These are phyloP conservation scores for Glycyrrhiza uralensis DNA, from an alignment of 306 rosid species.

Conservation along the genomic window DNA sequence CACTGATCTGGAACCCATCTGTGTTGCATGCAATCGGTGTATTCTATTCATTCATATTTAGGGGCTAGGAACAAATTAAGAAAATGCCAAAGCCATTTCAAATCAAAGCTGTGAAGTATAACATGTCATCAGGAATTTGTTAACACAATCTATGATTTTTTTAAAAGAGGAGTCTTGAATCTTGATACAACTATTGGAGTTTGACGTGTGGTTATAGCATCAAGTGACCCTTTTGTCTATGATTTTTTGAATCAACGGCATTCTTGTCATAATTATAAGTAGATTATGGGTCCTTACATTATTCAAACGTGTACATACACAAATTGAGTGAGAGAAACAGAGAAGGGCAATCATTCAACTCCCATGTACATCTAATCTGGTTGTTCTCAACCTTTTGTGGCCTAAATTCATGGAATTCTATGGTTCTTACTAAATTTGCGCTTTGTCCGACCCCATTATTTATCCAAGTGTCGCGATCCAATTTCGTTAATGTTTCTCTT, in stretches of 20 bases:
- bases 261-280: too few relatives aligned
- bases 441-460: constrained; percentile 12
- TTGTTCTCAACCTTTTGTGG: constrained; percentile 1
- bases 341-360: not conserved
- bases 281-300: too few relatives aligned
- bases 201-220: too few relatives aligned
- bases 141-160: not conserved
- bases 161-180: too few relatives aligned
- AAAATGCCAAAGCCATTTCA: not conserved
- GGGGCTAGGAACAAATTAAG: too few relatives aligned
- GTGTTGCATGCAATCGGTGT: not conserved
- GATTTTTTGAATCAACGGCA: too few relatives aligned
- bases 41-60: too few relatives aligned
- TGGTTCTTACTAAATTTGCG: not conserved
- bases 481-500: not conserved
- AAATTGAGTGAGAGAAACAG: too few relatives aligned
- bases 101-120: not conserved
- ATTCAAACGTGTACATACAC: too few relatives aligned
- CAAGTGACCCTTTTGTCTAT: too few relatives aligned
- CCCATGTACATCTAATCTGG: not conserved
- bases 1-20: too few relatives aligned
- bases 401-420: constrained; percentile 14
- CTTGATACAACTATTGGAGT: too few relatives aligned
- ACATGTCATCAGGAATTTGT: not conserved
- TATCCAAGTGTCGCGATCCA: constrained; percentile 14